Evolutionary conservation across 768 basidiomycete species (phyloP).

Genomic region (Guyanaporus albipodus): DNA sequence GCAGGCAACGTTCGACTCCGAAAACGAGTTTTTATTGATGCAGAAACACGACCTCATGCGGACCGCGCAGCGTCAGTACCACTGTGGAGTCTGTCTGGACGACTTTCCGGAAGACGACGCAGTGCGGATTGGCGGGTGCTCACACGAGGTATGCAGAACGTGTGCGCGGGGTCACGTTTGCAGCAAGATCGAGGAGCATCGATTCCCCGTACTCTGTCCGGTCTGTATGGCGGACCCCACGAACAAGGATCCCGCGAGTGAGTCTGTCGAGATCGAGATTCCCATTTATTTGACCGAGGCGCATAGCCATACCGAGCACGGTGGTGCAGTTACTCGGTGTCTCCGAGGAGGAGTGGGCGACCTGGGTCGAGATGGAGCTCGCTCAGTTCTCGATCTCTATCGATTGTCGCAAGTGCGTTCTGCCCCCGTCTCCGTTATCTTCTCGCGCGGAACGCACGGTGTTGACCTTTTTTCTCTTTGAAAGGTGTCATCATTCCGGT

Average conservation of each 20-base stretch:
- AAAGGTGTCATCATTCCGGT: conserved; percentile 48
- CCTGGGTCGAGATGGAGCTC: conserved; percentile 46
- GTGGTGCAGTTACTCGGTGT: conserved; percentile 44
- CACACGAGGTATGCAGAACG: conserved; percentile 50
- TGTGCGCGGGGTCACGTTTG: conserved; percentile 44
- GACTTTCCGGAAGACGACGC: conserved; percentile 40
- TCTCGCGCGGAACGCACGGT: background rate
- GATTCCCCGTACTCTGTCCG: conserved; percentile 60
- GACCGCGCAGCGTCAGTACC: conserved; percentile 37
- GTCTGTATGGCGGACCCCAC: conserved; percentile 41
- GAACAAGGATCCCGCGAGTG: conserved; percentile 30
- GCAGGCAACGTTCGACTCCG: conserved; percentile 40
- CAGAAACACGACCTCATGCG: conserved; percentile 32
- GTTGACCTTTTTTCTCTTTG: no score
- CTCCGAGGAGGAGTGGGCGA: conserved; percentile 38
- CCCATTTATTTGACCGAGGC: background rate
- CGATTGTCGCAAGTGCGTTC: conserved; percentile 47
- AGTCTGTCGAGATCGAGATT: background rate
- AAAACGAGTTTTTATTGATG: conserved; percentile 33
- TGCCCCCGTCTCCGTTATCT: background rate
- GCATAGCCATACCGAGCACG: conserved; percentile 34
- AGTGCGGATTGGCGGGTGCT: conserved; percentile 41
- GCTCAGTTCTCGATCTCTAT: conserved; percentile 38
- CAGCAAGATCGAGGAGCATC: conserved; percentile 48
- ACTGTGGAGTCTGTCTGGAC: conserved; percentile 58